Conservation (phyloP, 2,329 filamentous ascomycete species). For the Fusarium pseudonygamai region DNA sequence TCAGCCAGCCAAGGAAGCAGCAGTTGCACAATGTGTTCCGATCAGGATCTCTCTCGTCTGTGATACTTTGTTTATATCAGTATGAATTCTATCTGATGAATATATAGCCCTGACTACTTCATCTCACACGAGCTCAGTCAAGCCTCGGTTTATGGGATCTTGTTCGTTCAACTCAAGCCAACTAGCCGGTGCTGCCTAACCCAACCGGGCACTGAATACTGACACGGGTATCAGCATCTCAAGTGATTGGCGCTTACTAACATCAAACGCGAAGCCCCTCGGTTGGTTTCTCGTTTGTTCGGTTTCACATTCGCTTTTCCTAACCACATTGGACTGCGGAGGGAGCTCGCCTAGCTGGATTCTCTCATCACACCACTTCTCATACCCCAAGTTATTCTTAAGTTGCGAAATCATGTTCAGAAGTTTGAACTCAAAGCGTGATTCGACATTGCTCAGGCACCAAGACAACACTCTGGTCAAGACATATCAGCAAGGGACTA, state of each 20-base stretch:
- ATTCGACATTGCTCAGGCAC: neutral
- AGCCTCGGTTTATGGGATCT: neutral
- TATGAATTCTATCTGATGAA: neutral
- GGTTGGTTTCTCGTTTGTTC: neutral
- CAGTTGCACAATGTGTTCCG: neutral
- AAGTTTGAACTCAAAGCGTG: neutral
- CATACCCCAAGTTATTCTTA: neutral
- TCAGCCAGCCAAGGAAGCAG: neutral
- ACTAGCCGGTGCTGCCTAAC: neutral
- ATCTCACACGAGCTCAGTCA: neutral
- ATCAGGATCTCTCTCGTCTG: neutral
- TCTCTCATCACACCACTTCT: neutral
- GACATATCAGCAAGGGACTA: constrained; percentile 13
- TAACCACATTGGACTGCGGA: neutral
- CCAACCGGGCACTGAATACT: constrained; percentile 7
- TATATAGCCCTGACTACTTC: neutral
- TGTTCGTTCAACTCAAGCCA: neutral
- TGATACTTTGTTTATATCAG: neutral
- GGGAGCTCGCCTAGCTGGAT: neutral
- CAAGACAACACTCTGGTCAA: constrained; percentile 4
- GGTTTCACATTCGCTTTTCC: constrained; percentile 3
- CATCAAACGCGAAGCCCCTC: neutral
- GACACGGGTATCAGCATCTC: constrained; percentile 4
- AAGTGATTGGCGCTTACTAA: neutral
- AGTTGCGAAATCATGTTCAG: neutral